Conservation (phyloP, 2,329 filamentous ascomycete genomes). For the Drechslerella stenobrocha region DNA sequence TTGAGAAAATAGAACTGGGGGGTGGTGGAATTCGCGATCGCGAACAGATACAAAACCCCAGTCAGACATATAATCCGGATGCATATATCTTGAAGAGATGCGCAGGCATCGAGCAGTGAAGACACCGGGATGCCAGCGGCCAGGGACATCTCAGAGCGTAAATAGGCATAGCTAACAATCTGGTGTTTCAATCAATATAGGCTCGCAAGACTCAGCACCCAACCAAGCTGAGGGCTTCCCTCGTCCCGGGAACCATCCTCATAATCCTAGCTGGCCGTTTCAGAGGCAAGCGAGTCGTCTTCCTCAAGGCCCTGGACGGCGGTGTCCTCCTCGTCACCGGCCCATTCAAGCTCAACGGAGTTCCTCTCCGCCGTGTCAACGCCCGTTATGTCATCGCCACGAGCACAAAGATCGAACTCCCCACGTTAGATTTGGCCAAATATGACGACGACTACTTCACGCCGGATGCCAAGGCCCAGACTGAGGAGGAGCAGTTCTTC, state of each 20-base stretch:
- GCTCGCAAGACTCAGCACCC: constrained; percentile 91
- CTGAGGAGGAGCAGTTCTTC: constrained; percentile 98
- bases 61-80: neutral
- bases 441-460: constrained; percentile 95
- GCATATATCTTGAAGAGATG: constrained; percentile 1
- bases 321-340: constrained; percentile 98
- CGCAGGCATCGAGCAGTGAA: neutral
- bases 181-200: constrained; percentile 60
- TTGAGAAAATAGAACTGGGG: neutral
- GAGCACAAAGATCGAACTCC: constrained; percentile 79
- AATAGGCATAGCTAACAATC: constrained; percentile 3
- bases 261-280: constrained; percentile 99
- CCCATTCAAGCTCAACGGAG: constrained; percentile 99
- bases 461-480: constrained; percentile 86
- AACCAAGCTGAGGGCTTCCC: constrained; percentile 82
- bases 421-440: constrained; percentile 87
- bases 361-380: constrained; percentile 93
- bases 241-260: constrained; percentile 92
- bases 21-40: constrained; percentile 14
- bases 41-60: too few relatives aligned
- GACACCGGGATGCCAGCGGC: neutral
- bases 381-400: constrained; percentile 91
- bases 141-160: constrained; percentile 26
- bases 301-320: constrained; percentile 96
- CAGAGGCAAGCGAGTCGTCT: constrained; percentile 99